Base-by-base conservation (phyloP, 116 monocot genomes). In the Cymodocea nodosa region DNA sequence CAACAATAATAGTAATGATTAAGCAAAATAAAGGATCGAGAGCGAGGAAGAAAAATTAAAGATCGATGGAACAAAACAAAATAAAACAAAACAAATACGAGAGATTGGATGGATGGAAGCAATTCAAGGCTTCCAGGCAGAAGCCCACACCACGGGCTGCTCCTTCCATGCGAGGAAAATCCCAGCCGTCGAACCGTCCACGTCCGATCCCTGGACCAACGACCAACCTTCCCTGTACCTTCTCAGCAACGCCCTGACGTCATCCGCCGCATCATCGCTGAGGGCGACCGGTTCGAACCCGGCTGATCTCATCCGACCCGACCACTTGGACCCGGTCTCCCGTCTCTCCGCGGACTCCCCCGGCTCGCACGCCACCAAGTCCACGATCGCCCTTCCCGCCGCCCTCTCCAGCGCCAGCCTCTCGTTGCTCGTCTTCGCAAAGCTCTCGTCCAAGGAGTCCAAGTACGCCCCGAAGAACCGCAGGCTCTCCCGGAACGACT, bases 391-490 rank as follows among this genome's bases (percentile, higher is more conserved):
- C 56, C 86, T 49, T 49, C 97, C 97, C 0, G 91, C 97, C 20
- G 75, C 69, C 18, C 97, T 48, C 71, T 97, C 97, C 57, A 97
- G 73, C 55, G 88, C 79, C 63, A 91, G 77, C 73, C 91, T 53
- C 80, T 97, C 97, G 75, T 91, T 97, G 84, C 97, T 97, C n/a
- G 97, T 85, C 74, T 77, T 83, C 25, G 85, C 80, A 62, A 97
- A 97, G 75, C 91, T 80, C 71, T 97, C 91, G 20, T 97, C 97
- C 44, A 97, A 66, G 11, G 91, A 91, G 20, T 97, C 97, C 50
- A 97, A 83, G 62, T 88, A 97, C 0, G 91, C 81, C 0, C 79
- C 58, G 68, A 90, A 90, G 71, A 90, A 95, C 40, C 81, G 53
- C 40, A 95, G 14, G 11, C 75, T 78, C 67, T 95, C 95, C 16